phyloP scores from a whole-genome alignment of 75 land plant species.

The Picea sitchensis region DNA sequence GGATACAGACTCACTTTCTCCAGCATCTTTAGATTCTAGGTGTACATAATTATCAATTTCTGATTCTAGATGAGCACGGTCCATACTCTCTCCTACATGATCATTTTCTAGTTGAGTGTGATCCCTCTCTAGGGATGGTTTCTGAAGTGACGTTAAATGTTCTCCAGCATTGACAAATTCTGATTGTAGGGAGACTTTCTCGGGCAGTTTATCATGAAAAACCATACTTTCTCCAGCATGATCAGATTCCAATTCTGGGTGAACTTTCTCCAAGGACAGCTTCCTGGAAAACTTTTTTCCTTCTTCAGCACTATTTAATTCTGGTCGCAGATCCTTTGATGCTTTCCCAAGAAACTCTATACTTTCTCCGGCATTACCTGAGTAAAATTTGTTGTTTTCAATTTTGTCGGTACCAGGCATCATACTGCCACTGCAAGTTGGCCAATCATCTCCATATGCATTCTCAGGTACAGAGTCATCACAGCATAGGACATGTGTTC shows the following conservation, averaged over 20 bases:
- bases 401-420: neutral
- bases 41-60: neutral
- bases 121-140: neutral
- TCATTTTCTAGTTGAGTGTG: neutral
- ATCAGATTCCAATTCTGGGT: conserved; percentile 6
- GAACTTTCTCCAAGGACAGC: conserved; percentile 8
- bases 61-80: too few species aligned
- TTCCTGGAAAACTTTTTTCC: conserved; percentile 1
- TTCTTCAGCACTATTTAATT: neutral
- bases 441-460: neutral
- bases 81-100: neutral
- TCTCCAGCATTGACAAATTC: neutral
- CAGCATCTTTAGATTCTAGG: neutral
- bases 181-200: neutral
- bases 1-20: neutral
- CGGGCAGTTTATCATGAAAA: neutral
- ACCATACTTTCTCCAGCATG: neutral
- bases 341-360: neutral
- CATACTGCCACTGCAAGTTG: neutral
- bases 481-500: neutral
- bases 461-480: neutral
- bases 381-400: neutral
- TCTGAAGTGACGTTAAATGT: neutral
- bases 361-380: neutral
- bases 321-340: neutral